Evolutionary conservation across 768 basidiomycete species (phyloP).

Genomic region (Agaricus subrufescens): DNA sequence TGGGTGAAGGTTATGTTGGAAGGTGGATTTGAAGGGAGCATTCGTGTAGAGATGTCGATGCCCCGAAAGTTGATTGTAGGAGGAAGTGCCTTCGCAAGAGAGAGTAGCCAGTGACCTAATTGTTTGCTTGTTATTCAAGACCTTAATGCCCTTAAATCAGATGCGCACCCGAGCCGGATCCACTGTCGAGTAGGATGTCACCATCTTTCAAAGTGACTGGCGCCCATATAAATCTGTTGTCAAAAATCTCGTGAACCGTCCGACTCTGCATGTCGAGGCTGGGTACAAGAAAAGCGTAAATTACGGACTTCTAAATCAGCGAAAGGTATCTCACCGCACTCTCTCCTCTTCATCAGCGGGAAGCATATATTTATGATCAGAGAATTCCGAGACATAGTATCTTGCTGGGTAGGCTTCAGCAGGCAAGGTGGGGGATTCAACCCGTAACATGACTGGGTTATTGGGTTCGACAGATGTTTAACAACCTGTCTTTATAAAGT

Average conservation of each 20-base stretch:
- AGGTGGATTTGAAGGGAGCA: slow-evolving; percentile 12
- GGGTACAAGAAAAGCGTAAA: background rate
- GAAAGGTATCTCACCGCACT: background rate
- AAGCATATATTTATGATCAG: background rate
- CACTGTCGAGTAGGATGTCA: slow-evolving; percentile 10
- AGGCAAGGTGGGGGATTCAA: background rate
- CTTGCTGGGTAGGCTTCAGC: background rate
- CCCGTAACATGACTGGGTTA: background rate
- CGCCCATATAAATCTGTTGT: slow-evolving; percentile 8
- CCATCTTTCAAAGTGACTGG: slow-evolving; percentile 6
- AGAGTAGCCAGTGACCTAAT: slow-evolving; percentile 19
- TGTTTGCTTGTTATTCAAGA: background rate
- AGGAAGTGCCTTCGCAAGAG: slow-evolving; percentile 11
- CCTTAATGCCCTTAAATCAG: background rate
- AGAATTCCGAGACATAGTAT: slow-evolving; percentile 1
- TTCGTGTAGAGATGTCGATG: slow-evolving; percentile 17
- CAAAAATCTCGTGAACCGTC: background rate
- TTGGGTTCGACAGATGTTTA: no score
- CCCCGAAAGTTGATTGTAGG: slow-evolving; percentile 12
- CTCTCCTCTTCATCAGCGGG: slow-evolving; percentile 7
- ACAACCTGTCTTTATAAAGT: no score
- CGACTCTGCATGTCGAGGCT: background rate
- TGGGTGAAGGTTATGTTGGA: slow-evolving; percentile 5
- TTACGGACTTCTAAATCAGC: background rate
- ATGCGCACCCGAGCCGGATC: slow-evolving; percentile 6